Conservation (phyloP, 2,329 filamentous ascomycete species). For the Ceratocystis huliohia region DNA sequence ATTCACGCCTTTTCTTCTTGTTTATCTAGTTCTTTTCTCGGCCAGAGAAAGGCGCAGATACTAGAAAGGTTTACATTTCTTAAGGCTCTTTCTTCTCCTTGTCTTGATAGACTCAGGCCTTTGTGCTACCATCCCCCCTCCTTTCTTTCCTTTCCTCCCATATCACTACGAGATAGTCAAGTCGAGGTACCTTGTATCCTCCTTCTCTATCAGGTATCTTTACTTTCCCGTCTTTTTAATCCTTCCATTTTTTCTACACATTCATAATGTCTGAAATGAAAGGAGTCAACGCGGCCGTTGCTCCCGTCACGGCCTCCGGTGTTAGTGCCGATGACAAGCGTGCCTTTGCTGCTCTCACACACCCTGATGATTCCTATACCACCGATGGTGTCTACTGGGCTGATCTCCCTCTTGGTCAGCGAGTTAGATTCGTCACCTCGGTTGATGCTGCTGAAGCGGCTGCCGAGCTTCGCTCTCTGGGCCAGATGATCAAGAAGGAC, state of each 20-base stretch:
- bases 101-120: background rate
- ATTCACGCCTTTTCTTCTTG: constrained; percentile 7
- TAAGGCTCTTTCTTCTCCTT: background rate
- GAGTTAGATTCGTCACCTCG: constrained; percentile 60
- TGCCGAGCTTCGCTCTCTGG: constrained; percentile 54
- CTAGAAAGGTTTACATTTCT: background rate
- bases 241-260: background rate
- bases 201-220: background rate
- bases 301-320: constrained; percentile 30
- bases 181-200: constrained; percentile 5
- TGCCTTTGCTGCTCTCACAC: constrained; percentile 67
- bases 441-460: constrained; percentile 59
- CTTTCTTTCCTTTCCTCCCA: background rate
- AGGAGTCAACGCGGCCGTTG: constrained; percentile 35
- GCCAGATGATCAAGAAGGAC: constrained; percentile 73
- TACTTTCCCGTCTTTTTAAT: background rate
- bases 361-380: constrained; percentile 80
- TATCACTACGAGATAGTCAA: constrained; percentile 2
- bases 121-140: background rate
- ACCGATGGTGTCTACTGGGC: constrained; percentile 83
- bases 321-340: constrained; percentile 40
- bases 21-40: constrained; percentile 5
- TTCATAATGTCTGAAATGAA: constrained; percentile 17
- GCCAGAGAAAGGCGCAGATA: background rate
- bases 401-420: constrained; percentile 59